Percentiles rank a stretch among this genome's conserved stretches.
Evolutionary conservation across 2,329 filamentous ascomycete species (phyloP).

Genomic region (Fusarium torreyae): DNA sequence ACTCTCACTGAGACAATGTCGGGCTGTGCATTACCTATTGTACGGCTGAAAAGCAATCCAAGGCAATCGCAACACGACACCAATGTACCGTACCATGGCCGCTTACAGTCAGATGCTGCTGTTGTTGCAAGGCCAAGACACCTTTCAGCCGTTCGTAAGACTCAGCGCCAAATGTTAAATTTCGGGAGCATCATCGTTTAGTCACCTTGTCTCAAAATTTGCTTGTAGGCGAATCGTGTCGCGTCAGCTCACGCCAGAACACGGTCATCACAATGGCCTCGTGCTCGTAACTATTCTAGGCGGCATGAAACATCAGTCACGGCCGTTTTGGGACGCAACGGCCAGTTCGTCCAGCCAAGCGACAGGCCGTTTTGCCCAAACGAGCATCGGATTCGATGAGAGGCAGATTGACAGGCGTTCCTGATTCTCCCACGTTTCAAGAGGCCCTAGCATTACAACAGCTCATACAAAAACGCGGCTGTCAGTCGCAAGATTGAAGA

Average conservation of each 20-base stretch:
- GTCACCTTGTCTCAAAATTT: conserved; percentile 37
- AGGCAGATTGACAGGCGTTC: conserved; percentile 34
- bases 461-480: conserved; percentile 37
- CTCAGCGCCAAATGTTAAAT: conserved; percentile 32
- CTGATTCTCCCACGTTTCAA: conserved; percentile 48
- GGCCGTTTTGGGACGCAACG: conserved; percentile 34
- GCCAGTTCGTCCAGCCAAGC: conserved; percentile 25
- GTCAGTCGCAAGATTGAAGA: conserved; percentile 37
- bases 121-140: conserved; percentile 16
- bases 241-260: conserved; percentile 31
- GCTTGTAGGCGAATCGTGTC: conserved; percentile 34
- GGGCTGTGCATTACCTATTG: conserved; percentile 24
- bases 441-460: conserved; percentile 28
- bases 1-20: conserved; percentile 32
- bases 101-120: conserved; percentile 39
- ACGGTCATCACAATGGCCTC: conserved; percentile 30
- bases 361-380: conserved; percentile 26
- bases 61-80: conserved; percentile 23
- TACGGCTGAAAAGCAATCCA: conserved; percentile 17
- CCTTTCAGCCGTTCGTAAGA: conserved; percentile 21
- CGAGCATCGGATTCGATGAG: conserved; percentile 26
- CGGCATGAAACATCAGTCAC: conserved; percentile 31
- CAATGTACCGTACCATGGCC: conserved; percentile 25
- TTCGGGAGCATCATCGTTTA: conserved; percentile 25
- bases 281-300: conserved; percentile 36